These are phyloP conservation scores for Anthoceros angustus DNA, from an alignment of 225 moss, liverwort and hornwort genomes.

Conservation along the genomic window DNA sequence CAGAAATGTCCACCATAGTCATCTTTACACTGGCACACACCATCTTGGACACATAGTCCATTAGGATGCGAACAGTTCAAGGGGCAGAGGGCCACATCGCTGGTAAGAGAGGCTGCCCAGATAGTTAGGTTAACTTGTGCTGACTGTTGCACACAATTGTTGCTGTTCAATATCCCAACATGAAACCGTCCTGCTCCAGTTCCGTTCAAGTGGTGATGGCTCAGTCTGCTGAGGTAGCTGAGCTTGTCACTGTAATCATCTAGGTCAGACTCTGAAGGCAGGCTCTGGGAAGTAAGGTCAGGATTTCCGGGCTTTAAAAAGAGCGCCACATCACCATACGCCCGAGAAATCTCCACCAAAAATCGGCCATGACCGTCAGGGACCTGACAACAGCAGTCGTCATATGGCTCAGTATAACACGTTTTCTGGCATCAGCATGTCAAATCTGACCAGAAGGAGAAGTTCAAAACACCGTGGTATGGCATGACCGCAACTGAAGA, in stretches of 20 bases:
- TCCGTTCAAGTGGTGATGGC: constrained; percentile 21
- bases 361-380: constrained; percentile 13
- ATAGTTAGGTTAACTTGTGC: constrained; percentile 27
- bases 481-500: too few relatives aligned
- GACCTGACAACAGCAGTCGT: constrained; percentile 4
- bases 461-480: too few relatives aligned
- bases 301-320: constrained; percentile 19
- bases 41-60: constrained; percentile 22
- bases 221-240: constrained; percentile 34
- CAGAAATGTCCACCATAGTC: constrained; percentile 31
- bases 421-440: too few relatives aligned
- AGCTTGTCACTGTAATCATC: constrained; percentile 16
- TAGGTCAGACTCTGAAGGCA: constrained; percentile 28
- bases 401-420: too few relatives aligned
- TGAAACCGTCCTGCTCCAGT: constrained; percentile 23
- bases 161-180: constrained; percentile 27
- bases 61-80: constrained; percentile 35
- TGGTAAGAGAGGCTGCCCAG: constrained; percentile 13
- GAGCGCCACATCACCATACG: constrained; percentile 23
- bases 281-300: not conserved
- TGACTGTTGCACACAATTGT: constrained; percentile 20
- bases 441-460: too few relatives aligned
- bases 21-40: constrained; percentile 19
- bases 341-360: constrained; percentile 26
- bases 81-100: constrained; percentile 22